A percentile compares a stretch with the other conserved stretches of the same genome.
These are phyloP conservation scores for Clavaria fumosa DNA, from an alignment of 768 basidiomycete species.

Conservation along the genomic window DNA sequence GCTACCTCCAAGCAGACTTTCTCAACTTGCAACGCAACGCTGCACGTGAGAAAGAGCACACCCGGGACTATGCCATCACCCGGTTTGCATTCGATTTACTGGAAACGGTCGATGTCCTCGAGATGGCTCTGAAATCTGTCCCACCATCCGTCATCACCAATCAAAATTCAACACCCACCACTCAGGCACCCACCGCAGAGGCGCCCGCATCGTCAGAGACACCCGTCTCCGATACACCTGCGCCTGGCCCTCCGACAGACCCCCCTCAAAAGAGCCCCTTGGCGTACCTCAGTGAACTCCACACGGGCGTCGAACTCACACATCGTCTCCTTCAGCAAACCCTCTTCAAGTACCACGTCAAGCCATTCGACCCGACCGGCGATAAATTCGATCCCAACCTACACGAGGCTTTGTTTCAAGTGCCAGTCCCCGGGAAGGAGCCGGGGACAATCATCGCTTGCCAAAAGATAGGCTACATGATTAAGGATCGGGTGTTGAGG, in stretches of 20 bases:
- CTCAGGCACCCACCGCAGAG: too few species aligned
- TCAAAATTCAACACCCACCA: too few species aligned
- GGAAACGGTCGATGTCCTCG: slow-evolving; percentile 81
- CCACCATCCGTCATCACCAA: slow-evolving; percentile 32
- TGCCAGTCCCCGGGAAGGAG: slow-evolving; percentile 77
- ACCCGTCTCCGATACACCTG: slow-evolving; percentile 18
- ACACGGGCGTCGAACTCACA: slow-evolving; percentile 83
- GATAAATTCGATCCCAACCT: slow-evolving; percentile 89
- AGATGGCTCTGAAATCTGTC: slow-evolving; percentile 70
- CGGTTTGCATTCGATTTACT: slow-evolving; percentile 83
- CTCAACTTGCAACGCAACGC: slow-evolving; percentile 88
- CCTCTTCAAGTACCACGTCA: slow-evolving; percentile 83
- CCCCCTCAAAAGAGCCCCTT: slow-evolving; percentile 37
- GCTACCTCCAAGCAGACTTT: slow-evolving; percentile 91
- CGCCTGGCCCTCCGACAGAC: slow-evolving; percentile 18
- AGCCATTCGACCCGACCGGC: slow-evolving; percentile 81
- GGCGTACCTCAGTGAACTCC: slow-evolving; percentile 51
- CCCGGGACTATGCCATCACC: slow-evolving; percentile 85
- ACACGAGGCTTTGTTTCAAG: slow-evolving; percentile 93
- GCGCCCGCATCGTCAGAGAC: slow-evolving; percentile 14
- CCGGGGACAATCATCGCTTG: slow-evolving; percentile 84
- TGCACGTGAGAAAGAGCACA: slow-evolving; percentile 81
- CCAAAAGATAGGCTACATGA: slow-evolving; percentile 82
- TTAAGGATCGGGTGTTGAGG: slow-evolving; percentile 85
- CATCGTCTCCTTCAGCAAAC: slow-evolving; percentile 81